phyloP scores from a whole-genome alignment of 306 rosid genomes.

The Gastrolobium bilobum region DNA sequence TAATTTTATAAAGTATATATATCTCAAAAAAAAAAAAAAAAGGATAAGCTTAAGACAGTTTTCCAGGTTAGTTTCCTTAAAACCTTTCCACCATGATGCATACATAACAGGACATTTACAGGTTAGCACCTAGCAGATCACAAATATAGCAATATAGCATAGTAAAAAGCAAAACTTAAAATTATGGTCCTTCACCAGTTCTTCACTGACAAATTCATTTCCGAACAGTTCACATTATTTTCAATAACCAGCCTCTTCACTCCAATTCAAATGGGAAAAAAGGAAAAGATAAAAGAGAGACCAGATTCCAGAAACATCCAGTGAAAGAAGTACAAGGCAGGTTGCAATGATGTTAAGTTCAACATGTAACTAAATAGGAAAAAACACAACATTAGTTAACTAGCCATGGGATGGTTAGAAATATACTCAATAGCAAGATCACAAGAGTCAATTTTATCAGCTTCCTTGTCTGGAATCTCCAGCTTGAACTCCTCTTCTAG shows the following conservation, averaged over 20 bases:
- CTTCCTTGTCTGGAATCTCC: constrained; percentile 96
- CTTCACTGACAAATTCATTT: constrained; percentile 50
- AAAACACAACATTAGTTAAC: constrained; percentile 50
- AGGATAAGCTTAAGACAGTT: background rate
- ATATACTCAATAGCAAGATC: constrained; percentile 90
- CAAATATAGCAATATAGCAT: background rate
- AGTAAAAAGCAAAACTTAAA: constrained; percentile 16
- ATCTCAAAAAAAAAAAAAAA: background rate
- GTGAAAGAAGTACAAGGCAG: constrained; percentile 41
- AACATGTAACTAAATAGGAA: constrained; percentile 41
- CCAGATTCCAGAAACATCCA: constrained; percentile 50
- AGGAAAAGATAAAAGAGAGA: constrained; percentile 12
- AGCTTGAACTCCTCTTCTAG: constrained; percentile 98
- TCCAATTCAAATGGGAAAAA: constrained; percentile 27
- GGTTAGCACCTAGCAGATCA: constrained; percentile 8
- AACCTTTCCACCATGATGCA: background rate
- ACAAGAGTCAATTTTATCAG: constrained; percentile 84
- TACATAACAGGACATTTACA: background rate
- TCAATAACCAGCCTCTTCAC: constrained; percentile 51
- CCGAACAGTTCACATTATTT: constrained; percentile 63
- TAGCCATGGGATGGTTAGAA: constrained; percentile 90
- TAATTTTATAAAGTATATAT: too few relatives aligned
- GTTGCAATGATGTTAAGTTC: constrained; percentile 42
- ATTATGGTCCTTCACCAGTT: constrained; percentile 38
- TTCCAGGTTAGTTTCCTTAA: background rate